These are phyloP conservation scores for Helotiales sp. DNA, from an alignment of 2,329 filamentous ascomycete species.

Conservation along the genomic window DNA sequence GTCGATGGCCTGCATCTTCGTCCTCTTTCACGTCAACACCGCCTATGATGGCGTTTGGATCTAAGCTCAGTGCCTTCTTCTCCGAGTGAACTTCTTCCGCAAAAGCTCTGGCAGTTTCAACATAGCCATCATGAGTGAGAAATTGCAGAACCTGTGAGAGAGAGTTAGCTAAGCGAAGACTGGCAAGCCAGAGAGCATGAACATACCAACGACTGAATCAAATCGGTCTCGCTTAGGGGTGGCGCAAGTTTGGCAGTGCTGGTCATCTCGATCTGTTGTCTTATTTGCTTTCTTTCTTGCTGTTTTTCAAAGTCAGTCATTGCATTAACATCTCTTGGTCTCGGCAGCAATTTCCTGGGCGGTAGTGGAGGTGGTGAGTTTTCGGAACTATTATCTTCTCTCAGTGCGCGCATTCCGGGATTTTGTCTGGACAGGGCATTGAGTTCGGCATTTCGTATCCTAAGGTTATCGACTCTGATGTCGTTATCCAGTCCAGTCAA, in stretches of 20 bases:
- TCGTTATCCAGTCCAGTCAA: neutral
- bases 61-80: constrained; percentile 69
- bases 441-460: neutral
- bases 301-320: constrained; percentile 30
- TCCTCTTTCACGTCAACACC: constrained; percentile 77
- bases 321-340: constrained; percentile 4
- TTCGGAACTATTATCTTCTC: neutral
- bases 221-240: constrained; percentile 74
- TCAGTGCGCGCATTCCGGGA: neutral
- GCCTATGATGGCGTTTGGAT: constrained; percentile 56
- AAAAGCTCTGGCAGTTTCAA: constrained; percentile 90
- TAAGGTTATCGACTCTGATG: neutral
- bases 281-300: constrained; percentile 39
- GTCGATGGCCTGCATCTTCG: constrained; percentile 82
- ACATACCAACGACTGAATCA: constrained; percentile 79
- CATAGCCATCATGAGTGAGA: constrained; percentile 91
- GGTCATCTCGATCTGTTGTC: constrained; percentile 58
- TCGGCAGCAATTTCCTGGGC: neutral
- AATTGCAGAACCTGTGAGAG: constrained; percentile 73
- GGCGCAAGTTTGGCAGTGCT: constrained; percentile 52
- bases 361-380: neutral
- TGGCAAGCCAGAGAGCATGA: neutral
- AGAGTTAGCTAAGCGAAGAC: neutral
- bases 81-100: constrained; percentile 79
- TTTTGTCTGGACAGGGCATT: neutral